Base-by-base conservation (phyloP, 2,329 filamentous ascomycete genomes). In the Lomentospora prolificans region DNA sequence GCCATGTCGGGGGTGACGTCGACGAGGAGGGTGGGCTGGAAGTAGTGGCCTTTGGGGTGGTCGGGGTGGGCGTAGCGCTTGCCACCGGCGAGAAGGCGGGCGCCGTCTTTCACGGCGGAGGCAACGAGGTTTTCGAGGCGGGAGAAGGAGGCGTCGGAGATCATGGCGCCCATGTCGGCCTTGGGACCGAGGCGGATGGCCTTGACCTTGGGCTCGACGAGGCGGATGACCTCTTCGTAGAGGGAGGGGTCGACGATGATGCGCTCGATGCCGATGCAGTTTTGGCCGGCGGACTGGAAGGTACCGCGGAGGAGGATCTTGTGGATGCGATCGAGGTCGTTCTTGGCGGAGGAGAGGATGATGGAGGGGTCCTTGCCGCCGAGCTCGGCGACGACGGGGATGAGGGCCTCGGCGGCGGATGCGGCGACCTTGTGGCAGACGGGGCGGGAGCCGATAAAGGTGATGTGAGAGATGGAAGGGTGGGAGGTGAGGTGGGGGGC, bases 261-360 rank as follows among this genome's bases (percentile, higher is more conserved):
- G 56, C 94, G 87, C 73, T 99, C 94, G 62, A 96, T 92, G 56
- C 94, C 94, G 66, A 99, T 92, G 71, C 94, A 99, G 73, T 99
- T 99, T 70, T 99, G 94, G 1, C 94, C 94, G 14, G 90, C 86
- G 53, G 90, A 90, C 70, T 99, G 94, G 72, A 97, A 99, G 8
- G 89, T 90, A 54, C 92, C 94, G 55, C 94, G 84, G 73, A 99
- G 85, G 59, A 97, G 81, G 60, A 95, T 87, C 59, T 90, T 88
- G 39, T 82, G 80, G 52, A 97, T 85, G 44, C 87, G 82, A 3
- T 81, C 72, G 58, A 97, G 76, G 63, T 90, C 79, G 57, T 67
- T 66, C 51, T 70, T 70, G 3, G 86, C 78, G 44, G 94, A 90
- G 68, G 96, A 90, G 41, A 97, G 83, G 22, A 99, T 73, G 58